These are phyloP conservation scores for Didymella keratinophila DNA, from an alignment of 2,329 filamentous ascomycete species.

Conservation along the genomic window DNA sequence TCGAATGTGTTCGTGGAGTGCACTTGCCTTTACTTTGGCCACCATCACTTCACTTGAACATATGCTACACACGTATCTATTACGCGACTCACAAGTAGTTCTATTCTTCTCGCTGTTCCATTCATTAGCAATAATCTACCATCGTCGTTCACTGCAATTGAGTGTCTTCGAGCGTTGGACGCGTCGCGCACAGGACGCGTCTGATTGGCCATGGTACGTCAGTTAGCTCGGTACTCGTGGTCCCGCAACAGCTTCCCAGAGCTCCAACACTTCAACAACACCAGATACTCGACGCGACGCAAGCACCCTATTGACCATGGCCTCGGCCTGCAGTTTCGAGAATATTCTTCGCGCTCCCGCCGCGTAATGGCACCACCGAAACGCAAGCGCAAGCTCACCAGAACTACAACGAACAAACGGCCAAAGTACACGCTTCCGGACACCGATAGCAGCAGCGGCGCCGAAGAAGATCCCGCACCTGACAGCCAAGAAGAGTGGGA, in stretches of 20 bases:
- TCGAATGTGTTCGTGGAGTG: background rate
- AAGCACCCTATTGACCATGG: slow-evolving; percentile 33
- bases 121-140: background rate
- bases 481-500: slow-evolving; percentile 21
- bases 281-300: slow-evolving; percentile 2
- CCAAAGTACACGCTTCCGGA: slow-evolving; percentile 22
- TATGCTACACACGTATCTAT: background rate
- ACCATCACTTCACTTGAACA: background rate
- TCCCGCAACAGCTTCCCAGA: slow-evolving; percentile 11
- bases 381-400: slow-evolving; percentile 29
- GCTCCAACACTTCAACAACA: slow-evolving; percentile 11
- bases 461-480: background rate
- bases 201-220: slow-evolving; percentile 23
- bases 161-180: background rate
- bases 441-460: slow-evolving; percentile 11
- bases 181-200: slow-evolving; percentile 14
- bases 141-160: background rate
- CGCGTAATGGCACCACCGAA: slow-evolving; percentile 42
- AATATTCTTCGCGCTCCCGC: slow-evolving; percentile 20
- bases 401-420: slow-evolving; percentile 30
- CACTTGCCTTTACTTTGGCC: background rate
- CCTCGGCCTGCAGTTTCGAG: slow-evolving; percentile 6
- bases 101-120: background rate
- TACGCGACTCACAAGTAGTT: background rate
- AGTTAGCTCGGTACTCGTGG: slow-evolving; percentile 15